These are phyloP conservation scores for Vachellia collinsii DNA, from an alignment of 306 rosid species.

Conservation along the genomic window DNA sequence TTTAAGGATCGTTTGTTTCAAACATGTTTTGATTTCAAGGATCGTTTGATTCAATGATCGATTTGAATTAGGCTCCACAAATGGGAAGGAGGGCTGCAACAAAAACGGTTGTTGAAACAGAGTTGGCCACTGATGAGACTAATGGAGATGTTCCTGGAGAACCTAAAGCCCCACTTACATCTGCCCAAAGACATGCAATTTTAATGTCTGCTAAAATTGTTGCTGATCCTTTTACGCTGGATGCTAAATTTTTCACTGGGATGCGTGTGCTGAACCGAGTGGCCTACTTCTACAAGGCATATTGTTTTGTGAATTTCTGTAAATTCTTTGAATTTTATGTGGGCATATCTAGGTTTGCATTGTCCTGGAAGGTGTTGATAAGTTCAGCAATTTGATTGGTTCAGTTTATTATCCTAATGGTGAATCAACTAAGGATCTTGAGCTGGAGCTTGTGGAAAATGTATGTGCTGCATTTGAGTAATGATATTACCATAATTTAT, in stretches of 20 bases:
- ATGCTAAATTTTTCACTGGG: slow-evolving; percentile 93
- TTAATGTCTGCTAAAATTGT: slow-evolving; percentile 65
- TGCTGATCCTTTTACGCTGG: slow-evolving; percentile 81
- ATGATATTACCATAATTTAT: slow-evolving; percentile 26
- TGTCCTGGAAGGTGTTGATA: slow-evolving; percentile 93
- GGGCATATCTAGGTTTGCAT: slow-evolving; percentile 74
- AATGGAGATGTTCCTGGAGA: slow-evolving; percentile 74
- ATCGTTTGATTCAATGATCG: too few relatives aligned
- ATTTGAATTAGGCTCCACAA: slow-evolving; percentile 60
- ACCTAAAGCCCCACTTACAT: slow-evolving; percentile 77
- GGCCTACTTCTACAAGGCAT: slow-evolving; percentile 11
- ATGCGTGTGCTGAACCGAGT: slow-evolving; percentile 82
- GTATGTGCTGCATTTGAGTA: slow-evolving; percentile 43
- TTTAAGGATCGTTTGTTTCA: too few relatives aligned
- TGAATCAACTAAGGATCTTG: slow-evolving; percentile 88
- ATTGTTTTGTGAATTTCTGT: slow-evolving; percentile 2
- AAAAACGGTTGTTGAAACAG: slow-evolving; percentile 64
- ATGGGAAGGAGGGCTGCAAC: slow-evolving; percentile 86
- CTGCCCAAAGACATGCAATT: slow-evolving; percentile 93
- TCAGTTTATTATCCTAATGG: slow-evolving; percentile 93
- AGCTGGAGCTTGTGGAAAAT: slow-evolving; percentile 87
- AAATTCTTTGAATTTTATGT: slow-evolving; percentile 44
- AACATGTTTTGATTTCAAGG: too few relatives aligned
- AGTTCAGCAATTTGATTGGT: slow-evolving; percentile 94
- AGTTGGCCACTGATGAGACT: slow-evolving; percentile 53